Conservation (phyloP, 1,284 basidiomycete genomes). For the Pseudozyma pruni region DNA sequence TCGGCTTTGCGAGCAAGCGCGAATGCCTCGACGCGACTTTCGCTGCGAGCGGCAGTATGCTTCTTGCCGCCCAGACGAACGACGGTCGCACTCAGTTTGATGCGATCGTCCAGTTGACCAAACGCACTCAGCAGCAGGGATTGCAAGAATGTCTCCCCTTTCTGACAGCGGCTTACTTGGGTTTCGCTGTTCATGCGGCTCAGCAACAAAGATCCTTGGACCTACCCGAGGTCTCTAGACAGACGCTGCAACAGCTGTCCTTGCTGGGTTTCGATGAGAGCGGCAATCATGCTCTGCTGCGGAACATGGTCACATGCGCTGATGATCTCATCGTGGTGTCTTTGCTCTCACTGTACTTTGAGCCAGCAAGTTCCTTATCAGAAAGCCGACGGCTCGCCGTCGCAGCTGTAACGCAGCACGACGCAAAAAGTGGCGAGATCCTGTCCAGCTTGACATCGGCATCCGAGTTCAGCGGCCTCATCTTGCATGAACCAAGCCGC, state of each 20-base stretch:
- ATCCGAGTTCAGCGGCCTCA: not conserved
- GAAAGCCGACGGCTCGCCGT: constrained; percentile 9
- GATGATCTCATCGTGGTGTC: constrained; percentile 27
- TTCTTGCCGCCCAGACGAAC: constrained; percentile 45
- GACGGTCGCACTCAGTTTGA: constrained; percentile 72
- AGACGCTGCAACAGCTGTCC: constrained; percentile 15
- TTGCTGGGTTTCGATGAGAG: constrained; percentile 17
- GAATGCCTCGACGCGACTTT: constrained; percentile 40
- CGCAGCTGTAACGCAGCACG: constrained; percentile 8
- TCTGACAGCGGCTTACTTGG: constrained; percentile 76
- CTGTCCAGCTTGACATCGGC: constrained; percentile 18
- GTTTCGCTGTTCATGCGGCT: constrained; percentile 70
- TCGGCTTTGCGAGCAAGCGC: constrained; percentile 76
- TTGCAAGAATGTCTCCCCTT: constrained; percentile 77
- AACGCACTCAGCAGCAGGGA: constrained; percentile 72
- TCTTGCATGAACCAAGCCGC: constrained; percentile 45
- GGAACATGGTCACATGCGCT: constrained; percentile 16
- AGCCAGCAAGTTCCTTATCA: constrained; percentile 10
- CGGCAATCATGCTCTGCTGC: constrained; percentile 6
- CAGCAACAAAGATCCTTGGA: constrained; percentile 20
- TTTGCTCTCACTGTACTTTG: constrained; percentile 28
- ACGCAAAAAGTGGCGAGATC: constrained; percentile 1
- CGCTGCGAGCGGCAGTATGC: constrained; percentile 38
- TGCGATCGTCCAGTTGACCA: constrained; percentile 76
- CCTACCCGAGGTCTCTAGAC: constrained; percentile 1